Evolutionary conservation across 2,329 filamentous ascomycete species (phyloP), one percentile per base, ranked within the genome.

Genomic region (Sclerotinia minor): DNA sequence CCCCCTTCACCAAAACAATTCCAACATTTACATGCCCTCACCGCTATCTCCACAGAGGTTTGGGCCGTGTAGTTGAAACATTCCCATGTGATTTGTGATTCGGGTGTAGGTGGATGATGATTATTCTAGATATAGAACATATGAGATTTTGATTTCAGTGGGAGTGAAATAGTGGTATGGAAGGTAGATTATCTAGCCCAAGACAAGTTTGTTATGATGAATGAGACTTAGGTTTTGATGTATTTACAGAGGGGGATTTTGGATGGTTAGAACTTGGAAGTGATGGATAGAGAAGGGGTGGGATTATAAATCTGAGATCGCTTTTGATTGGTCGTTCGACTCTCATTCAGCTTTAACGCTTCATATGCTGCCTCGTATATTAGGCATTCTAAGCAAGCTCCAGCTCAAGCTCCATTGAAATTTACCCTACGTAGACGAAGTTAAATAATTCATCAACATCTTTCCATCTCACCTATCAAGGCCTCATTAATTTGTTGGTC

Each of bases 401-500:
- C 8, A 64, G 53, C 53, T 55, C 21, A n/a, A 61, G 44, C 58
- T 49, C 9, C 8, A 35, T 49, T 26, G 44, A 50, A 35, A 61
- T 50, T 50, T 38, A 24, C 29, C 19, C n/a, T 21, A n/a, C n/a
- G n/a, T n/a, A 11, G 2, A 35, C 7, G 26, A 61, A 61, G 7
- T 32, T 6, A 24, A 61, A 50, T 13, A 13, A 50, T 50, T 50
- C 24, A 58, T 61, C 32, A 52, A 52, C 32, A 53, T n/a, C 35
- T 52, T 52, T 26, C 19, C 57, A 44, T 53, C 55, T 8, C 44
- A 53, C 29, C 21, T 19, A 57, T 19, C 63, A 61, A 67, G 68
- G 70, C 69, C 71, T 69, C 72, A 73, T 75, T 73, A 70, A 70
- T 53, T 73, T 73, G 73, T 60, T 69, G 69, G 71, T 44, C 38